phyloP scores from a whole-genome alignment of 2,329 filamentous ascomycete genomes.

The Fusarium pseudograminearum region DNA sequence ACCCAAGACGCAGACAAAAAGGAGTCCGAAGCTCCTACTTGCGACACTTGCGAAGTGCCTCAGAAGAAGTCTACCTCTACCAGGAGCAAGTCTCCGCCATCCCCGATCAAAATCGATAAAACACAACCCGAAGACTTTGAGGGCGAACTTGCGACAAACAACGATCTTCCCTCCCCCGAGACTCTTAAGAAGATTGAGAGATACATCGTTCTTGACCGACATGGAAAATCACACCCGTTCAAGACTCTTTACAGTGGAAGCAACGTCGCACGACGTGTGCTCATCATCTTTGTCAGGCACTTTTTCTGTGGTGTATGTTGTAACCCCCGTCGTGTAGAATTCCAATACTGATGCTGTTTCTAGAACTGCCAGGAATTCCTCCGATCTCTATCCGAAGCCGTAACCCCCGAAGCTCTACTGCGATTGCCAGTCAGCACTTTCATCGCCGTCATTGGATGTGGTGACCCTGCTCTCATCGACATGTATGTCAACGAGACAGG shows the following conservation, averaged over 20 bases:
- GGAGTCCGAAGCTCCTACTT: constrained; percentile 9
- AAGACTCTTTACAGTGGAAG: constrained; percentile 70
- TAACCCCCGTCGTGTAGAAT: background rate
- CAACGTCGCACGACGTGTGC: constrained; percentile 66
- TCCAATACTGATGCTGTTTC: constrained; percentile 24
- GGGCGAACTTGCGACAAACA: constrained; percentile 66
- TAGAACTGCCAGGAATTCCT: constrained; percentile 84
- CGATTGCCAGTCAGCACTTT: constrained; percentile 68
- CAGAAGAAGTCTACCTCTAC: constrained; percentile 39
- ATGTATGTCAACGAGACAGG: constrained; percentile 71
- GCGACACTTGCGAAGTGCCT: constrained; percentile 29
- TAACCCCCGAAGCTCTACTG: constrained; percentile 65
- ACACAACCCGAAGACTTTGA: constrained; percentile 64
- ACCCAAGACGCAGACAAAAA: constrained; percentile 21
- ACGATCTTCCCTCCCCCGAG: constrained; percentile 64
- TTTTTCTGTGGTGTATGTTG: constrained; percentile 81
- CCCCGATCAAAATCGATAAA: constrained; percentile 53
- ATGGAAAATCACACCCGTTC: constrained; percentile 71
- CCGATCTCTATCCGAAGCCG: constrained; percentile 68
- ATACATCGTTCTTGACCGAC: constrained; percentile 70
- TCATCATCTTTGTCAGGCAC: constrained; percentile 81
- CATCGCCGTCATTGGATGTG: constrained; percentile 79
- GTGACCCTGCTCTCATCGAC: constrained; percentile 74
- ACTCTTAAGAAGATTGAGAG: constrained; percentile 65
- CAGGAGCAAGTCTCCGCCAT: constrained; percentile 40